Evolutionary conservation across 306 rosid genomes (phyloP), one percentile per base, ranked within the genome.

Genomic region (Potentilla sterilis): DNA sequence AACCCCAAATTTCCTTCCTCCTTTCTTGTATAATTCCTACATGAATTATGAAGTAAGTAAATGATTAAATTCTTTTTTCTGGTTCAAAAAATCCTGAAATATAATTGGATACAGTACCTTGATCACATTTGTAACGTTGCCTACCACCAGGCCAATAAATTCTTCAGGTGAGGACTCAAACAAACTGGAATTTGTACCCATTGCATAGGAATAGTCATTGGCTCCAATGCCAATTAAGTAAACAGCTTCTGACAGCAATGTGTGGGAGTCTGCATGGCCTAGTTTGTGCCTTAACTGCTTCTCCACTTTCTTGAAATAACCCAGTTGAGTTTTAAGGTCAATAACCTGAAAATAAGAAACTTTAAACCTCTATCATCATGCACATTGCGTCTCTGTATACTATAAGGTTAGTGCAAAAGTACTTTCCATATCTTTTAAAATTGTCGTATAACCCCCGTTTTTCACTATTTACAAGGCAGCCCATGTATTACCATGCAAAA

Each of bases 1-100:
- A 66, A 83, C 4, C 75, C 77, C 87, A 68, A 86, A 86, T 54
- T 86, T 83, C 74, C 89, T 86, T 75, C 87, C 87, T 28, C 87
- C 86, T 54, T 59, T 32, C 41, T 69, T 42, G 11, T 83, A 78
- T 58, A 85, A 74, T 77, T 78, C 87, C 89, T 78, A 7, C 11
- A 40, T 2, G 51, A 2, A 42, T 10, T 4, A 5, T 43, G 73
- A 24, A 18, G n/a, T 38, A 16, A 65, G 47, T 64, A 18, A 37
- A 1, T 38, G 21, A 6, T 18, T 1, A 65, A 65, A 38, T 37
- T 37, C 1, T 9, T 19, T 64, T 38, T 64, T 38, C 46, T 21
- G 1, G 57, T 47, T 47, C 6, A 47, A 15, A 47, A 2, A 37
- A 18, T 5, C 57, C n/a, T 51, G 57, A 51, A 16, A 51, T 51